Conservation (phyloP, 805 yeast genomes). For the Candida schatavii region DNA sequence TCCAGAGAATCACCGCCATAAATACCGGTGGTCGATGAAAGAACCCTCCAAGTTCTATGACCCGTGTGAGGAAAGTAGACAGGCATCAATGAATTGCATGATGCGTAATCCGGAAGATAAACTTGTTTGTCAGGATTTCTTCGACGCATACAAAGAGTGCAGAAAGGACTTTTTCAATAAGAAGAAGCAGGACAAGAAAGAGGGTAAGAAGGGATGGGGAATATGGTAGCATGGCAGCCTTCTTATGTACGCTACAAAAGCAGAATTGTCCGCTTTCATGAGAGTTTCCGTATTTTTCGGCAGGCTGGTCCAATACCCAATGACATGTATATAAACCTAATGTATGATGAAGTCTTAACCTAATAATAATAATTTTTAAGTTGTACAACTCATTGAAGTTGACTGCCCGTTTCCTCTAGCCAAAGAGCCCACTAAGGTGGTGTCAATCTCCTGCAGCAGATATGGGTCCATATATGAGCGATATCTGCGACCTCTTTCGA, state of each 20-base stretch:
- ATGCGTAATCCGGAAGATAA: conserved; percentile 70
- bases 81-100: conserved; percentile 82
- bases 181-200: conserved; percentile 31
- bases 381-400: not conserved
- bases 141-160: conserved; percentile 92
- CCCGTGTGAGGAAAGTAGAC: conserved; percentile 88
- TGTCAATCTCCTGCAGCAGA: not conserved
- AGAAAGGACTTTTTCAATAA: conserved; percentile 52
- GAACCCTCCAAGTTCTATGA: conserved; percentile 84
- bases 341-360: too few species aligned
- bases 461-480: not conserved
- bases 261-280: too few species aligned
- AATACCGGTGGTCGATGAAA: conserved; percentile 66
- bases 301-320: too few species aligned
- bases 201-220: conserved; percentile 46
- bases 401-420: not conserved
- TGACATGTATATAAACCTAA: too few species aligned
- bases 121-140: conserved; percentile 69
- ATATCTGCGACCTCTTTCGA: too few species aligned
- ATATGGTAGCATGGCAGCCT: too few species aligned
- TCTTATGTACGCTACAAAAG: too few species aligned
- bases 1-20: conserved; percentile 71
- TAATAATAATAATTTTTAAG: too few species aligned
- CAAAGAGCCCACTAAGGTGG: not conserved
- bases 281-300: too few species aligned